Evolutionary conservation across 148 eudicot species (phyloP).

Genomic region (Silene conica): DNA sequence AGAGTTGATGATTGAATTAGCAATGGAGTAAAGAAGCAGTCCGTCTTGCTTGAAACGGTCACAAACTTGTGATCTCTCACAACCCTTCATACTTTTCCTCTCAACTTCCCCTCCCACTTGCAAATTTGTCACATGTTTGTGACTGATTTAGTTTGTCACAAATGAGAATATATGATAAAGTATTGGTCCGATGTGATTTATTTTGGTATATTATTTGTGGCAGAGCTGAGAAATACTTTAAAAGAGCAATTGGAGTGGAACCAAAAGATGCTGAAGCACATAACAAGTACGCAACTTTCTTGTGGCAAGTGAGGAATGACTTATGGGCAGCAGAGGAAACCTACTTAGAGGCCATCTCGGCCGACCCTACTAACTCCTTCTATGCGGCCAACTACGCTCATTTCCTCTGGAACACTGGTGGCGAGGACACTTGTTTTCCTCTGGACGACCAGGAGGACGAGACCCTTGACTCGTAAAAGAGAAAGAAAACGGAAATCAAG

Average conservation of each 20-base stretch:
- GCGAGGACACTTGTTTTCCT: conserved; percentile 86
- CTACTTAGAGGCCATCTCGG: conserved; percentile 68
- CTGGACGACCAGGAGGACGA: conserved; percentile 34
- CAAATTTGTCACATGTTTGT: too few species aligned
- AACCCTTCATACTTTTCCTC: too few species aligned
- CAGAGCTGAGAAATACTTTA: conserved; percentile 95
- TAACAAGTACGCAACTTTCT: conserved; percentile 72
- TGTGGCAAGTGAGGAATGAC: conserved; percentile 85
- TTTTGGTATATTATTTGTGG: conserved; percentile 1
- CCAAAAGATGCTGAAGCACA: conserved; percentile 89
- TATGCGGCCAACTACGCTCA: conserved; percentile 77
- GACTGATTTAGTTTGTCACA: too few species aligned
- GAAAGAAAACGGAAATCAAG: neutral
- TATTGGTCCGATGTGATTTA: neutral
- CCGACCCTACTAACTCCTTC: conserved; percentile 64
- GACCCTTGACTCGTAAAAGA: conserved; percentile 8
- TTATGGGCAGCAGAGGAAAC: conserved; percentile 96
- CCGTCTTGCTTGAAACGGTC: too few species aligned
- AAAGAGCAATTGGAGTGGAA: conserved; percentile 60
- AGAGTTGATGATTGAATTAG: too few species aligned
- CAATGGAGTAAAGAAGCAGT: neutral
- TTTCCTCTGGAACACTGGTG: conserved; percentile 91
- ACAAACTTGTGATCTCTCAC: too few species aligned
- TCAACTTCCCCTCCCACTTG: too few species aligned
- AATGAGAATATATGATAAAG: too few species aligned